Evolutionary conservation across 331 rosid genomes (phyloP).

Genomic region (Telfairia occidentalis): DNA sequence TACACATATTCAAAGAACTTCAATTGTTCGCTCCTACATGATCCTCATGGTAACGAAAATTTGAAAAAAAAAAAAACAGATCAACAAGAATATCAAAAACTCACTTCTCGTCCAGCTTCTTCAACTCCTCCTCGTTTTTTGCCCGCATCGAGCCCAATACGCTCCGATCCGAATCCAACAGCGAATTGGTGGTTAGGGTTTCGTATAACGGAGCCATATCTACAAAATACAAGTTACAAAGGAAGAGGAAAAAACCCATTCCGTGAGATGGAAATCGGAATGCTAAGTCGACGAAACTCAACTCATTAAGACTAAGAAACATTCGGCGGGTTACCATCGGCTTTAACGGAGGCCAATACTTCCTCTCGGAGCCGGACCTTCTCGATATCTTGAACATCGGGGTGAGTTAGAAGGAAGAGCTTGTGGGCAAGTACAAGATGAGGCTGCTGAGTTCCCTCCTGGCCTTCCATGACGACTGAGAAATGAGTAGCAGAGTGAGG

Average conservation of each 20-base stretch:
- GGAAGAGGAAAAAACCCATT: neutral
- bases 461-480: constrained; percentile 56
- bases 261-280: neutral
- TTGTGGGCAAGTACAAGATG: constrained; percentile 73
- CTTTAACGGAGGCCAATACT: constrained; percentile 54
- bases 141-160: constrained; percentile 65
- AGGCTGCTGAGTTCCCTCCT: constrained; percentile 74
- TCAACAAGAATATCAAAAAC: constrained; percentile 15
- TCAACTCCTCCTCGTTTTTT: constrained; percentile 62
- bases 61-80: neutral
- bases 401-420: constrained; percentile 66
- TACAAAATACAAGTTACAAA: constrained; percentile 9
- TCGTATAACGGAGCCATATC: constrained; percentile 83
- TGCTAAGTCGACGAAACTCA: neutral
- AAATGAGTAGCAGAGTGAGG: constrained; percentile 11
- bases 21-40: neutral
- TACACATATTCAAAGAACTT: neutral
- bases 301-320: neutral
- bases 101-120: constrained; percentile 84
- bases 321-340: constrained; percentile 38
- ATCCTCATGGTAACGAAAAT: neutral
- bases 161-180: constrained; percentile 58
- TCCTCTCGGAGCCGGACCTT: constrained; percentile 76
- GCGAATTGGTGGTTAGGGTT: constrained; percentile 60
- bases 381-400: constrained; percentile 82